Conservation (phyloP, 257 asterid species). For the Fraxinus americana region DNA sequence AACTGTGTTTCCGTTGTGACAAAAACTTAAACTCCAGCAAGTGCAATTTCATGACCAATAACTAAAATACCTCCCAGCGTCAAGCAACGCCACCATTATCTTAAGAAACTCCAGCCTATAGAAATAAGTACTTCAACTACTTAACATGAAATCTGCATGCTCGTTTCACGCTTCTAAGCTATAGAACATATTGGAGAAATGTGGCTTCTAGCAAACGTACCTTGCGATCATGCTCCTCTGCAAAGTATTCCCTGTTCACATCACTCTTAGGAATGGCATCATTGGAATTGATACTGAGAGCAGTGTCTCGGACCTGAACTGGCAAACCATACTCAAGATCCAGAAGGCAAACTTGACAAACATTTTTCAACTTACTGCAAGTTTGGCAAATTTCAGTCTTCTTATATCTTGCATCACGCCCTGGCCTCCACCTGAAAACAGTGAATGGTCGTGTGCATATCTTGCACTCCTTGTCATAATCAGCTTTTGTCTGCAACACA, state of each 20-base stretch:
- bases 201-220: conserved; percentile 40
- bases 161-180: background rate
- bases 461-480: conserved; percentile 96
- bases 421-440: conserved; percentile 98
- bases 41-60: background rate
- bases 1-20: background rate
- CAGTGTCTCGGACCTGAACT: conserved; percentile 97
- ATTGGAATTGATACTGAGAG: conserved; percentile 77
- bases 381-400: conserved; percentile 96
- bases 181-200: background rate
- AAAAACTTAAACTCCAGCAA: background rate
- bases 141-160: background rate
- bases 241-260: conserved; percentile 91
- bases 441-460: conserved; percentile 96
- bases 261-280: conserved; percentile 98
- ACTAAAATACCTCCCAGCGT: background rate
- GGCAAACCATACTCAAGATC: conserved; percentile 98
- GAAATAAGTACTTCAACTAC: background rate
- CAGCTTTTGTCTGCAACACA: conserved; percentile 79
- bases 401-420: conserved; percentile 98
- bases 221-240: conserved; percentile 98
- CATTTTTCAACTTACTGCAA: conserved; percentile 95
- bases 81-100: background rate
- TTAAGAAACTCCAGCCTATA: background rate
- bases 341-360: conserved; percentile 96